A percentile compares a stretch with the other conserved stretches of the same genome.
Conservation (phyloP, 2,329 filamentous ascomycete species). For the Arachnopeziza araneosa region DNA sequence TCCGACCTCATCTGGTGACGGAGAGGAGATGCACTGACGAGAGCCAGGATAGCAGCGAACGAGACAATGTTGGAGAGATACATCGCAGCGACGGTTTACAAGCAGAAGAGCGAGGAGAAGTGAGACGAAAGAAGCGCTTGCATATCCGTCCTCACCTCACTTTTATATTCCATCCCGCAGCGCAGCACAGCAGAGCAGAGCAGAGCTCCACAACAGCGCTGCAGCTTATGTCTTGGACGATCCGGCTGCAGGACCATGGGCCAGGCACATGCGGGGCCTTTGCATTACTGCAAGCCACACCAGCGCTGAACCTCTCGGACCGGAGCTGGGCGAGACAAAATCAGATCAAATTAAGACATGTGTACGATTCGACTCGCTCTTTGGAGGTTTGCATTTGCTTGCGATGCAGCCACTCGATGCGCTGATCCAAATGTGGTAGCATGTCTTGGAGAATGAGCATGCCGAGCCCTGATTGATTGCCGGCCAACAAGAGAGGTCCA, state of each 20-base stretch:
- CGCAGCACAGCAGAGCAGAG: no score
- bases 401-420: background rate
- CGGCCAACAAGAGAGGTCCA: background rate
- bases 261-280: background rate
- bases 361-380: background rate
- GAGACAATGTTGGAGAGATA: background rate
- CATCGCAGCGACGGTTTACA: background rate
- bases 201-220: background rate
- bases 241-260: no score
- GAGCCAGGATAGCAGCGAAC: background rate
- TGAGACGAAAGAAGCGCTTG: background rate
- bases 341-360: background rate
- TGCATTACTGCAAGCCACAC: background rate
- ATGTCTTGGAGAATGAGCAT: background rate
- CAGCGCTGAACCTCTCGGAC: background rate
- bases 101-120: background rate
- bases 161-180: background rate
- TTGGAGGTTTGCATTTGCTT: no score
- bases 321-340: background rate
- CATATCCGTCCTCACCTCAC: background rate
- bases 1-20: background rate
- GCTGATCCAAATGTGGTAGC: background rate
- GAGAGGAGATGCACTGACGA: background rate
- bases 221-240: background rate
- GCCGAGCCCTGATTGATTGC: background rate